Percentiles rank a stretch among this genome's conserved stretches.
These are phyloP conservation scores for Stygiomarasmius scandens DNA, from an alignment of 1,284 basidiomycete genomes.

Conservation along the genomic window DNA sequence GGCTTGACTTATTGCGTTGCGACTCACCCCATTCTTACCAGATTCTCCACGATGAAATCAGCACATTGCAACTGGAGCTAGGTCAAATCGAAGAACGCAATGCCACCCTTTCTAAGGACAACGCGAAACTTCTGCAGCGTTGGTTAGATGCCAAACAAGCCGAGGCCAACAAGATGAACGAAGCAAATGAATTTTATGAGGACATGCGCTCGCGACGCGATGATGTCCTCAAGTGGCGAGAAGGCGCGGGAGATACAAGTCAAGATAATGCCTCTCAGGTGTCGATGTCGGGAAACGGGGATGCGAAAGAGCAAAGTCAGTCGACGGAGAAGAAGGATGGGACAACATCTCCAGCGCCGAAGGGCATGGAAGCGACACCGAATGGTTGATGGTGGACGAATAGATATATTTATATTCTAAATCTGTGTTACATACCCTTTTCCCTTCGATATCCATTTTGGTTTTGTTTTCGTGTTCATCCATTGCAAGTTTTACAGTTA, in stretches of 20 bases:
- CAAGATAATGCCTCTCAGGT: slow-evolving; percentile 29
- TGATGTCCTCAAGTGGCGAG: slow-evolving; percentile 56
- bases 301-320: slow-evolving; percentile 50
- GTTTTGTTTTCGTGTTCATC: not conserved
- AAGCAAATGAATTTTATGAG: slow-evolving; percentile 83
- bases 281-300: slow-evolving; percentile 72
- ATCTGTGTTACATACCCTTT: not conserved
- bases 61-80: slow-evolving; percentile 87
- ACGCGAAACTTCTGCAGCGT: slow-evolving; percentile 90
- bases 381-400: slow-evolving; percentile 77
- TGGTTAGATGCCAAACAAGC: slow-evolving; percentile 95
- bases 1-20: slow-evolving; percentile 6
- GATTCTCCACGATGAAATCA: slow-evolving; percentile 94
- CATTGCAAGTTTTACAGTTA: not conserved
- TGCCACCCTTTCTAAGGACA: slow-evolving; percentile 84
- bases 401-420: not conserved
- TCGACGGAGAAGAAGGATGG: slow-evolving; percentile 68
- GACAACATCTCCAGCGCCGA: slow-evolving; percentile 66
- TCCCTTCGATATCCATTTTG: slow-evolving; percentile 18
- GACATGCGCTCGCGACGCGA: slow-evolving; percentile 74
- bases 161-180: slow-evolving; percentile 95
- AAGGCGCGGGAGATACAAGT: slow-evolving; percentile 34
- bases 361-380: slow-evolving; percentile 78
- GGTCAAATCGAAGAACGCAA: slow-evolving; percentile 89
- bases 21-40: slow-evolving; percentile 33